These are phyloP conservation scores for Cucurbita moschata DNA, from an alignment of 306 rosid genomes.

Conservation along the genomic window DNA sequence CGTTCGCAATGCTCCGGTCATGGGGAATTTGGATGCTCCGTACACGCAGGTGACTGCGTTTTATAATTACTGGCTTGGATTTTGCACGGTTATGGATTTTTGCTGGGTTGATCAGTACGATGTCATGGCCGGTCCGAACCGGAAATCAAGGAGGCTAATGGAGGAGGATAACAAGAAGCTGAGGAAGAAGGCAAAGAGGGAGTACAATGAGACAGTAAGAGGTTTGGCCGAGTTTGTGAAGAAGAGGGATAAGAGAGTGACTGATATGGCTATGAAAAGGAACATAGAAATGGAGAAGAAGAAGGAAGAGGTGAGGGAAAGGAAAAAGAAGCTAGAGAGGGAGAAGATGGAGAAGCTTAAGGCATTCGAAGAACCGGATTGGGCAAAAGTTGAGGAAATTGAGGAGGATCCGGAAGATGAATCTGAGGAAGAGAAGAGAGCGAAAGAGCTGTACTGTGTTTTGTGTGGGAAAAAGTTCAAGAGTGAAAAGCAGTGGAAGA, in stretches of 20 bases:
- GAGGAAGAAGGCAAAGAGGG: conserved; percentile 78
- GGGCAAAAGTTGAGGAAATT: conserved; percentile 44
- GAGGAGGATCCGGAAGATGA: conserved; percentile 11
- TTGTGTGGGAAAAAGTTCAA: conserved; percentile 93
- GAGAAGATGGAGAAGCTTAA: conserved; percentile 53
- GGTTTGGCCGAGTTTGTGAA: conserved; percentile 81
- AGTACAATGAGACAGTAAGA: conserved; percentile 81
- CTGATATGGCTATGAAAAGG: conserved; percentile 75
- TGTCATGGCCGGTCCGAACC: conserved; percentile 54
- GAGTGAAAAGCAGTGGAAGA: conserved; percentile 99
- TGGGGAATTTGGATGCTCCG: conserved; percentile 76
- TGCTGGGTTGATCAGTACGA: conserved; percentile 80
- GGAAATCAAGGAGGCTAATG: conserved; percentile 73
- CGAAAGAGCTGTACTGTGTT: conserved; percentile 71
- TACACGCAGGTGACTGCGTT: conserved; percentile 74
- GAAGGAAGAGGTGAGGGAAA: conserved; percentile 60
- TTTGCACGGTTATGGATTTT: conserved; percentile 80
- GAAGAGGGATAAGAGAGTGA: conserved; percentile 94
- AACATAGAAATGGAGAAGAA: conserved; percentile 53
- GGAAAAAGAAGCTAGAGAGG: conserved; percentile 51
- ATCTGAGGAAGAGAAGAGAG: conserved; percentile 30
- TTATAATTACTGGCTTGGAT: conserved; percentile 66
- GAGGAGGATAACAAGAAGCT: conserved; percentile 90
- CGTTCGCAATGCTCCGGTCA: conserved; percentile 50
- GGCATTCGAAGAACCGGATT: conserved; percentile 75